Evolutionary conservation across 169 alveolate genomes (phyloP).

Genomic region (Theileria parva): DNA sequence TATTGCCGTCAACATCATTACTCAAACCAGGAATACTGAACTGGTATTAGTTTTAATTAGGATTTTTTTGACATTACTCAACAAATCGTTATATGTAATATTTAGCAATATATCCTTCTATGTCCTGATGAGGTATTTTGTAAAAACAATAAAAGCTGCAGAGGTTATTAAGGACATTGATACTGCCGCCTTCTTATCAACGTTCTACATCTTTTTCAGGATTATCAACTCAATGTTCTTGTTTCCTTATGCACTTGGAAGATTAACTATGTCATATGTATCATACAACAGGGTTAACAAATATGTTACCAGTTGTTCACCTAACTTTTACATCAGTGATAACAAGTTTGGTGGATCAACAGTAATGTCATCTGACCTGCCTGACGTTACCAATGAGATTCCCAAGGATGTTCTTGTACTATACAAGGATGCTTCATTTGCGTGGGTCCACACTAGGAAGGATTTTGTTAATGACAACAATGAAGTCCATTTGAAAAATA

Average conservation of each 20-base stretch:
- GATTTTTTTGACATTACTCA: conserved; percentile 10
- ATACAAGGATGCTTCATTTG: conserved; percentile 11
- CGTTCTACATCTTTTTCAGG: conserved; percentile 12
- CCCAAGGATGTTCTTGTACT: conserved; percentile 24
- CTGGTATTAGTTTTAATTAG: conserved; percentile 27
- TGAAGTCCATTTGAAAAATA: background rate
- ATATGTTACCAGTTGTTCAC: conserved; percentile 30
- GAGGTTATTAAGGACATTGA: conserved; percentile 20
- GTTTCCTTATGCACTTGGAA: conserved; percentile 21
- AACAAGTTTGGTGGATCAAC: background rate
- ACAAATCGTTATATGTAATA: background rate
- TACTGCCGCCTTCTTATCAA: conserved; percentile 12
- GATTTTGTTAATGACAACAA: background rate
- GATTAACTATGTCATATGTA: conserved; percentile 1
- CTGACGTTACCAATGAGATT: background rate
- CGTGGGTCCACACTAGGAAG: conserved; percentile 14
- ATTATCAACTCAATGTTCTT: conserved; percentile 25
- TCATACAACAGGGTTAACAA: conserved; percentile 28
- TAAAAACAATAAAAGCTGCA: background rate
- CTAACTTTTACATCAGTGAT: conserved; percentile 37
- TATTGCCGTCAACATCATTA: conserved; percentile 36
- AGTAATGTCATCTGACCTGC: background rate
- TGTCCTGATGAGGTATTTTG: background rate
- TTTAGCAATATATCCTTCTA: background rate
- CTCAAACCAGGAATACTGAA: conserved; percentile 43